Base-by-base conservation (phyloP, 306 rosid genomes). In the Vigna trinervia region DNA sequence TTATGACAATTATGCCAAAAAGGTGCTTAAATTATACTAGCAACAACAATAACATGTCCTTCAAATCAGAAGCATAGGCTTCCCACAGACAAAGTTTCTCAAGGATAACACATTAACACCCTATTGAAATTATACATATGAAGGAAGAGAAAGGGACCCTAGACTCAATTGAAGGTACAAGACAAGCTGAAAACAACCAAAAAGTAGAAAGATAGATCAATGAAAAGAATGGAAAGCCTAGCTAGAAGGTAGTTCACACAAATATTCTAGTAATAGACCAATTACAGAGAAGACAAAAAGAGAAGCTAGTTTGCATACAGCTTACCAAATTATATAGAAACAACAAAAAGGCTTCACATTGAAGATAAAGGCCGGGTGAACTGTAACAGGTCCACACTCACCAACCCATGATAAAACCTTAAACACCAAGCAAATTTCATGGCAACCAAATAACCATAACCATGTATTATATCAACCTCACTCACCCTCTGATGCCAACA, bases 401-500 rank as follows among this genome's bases (percentile, higher is more conserved):
- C 90, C 97, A 88, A 90, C 90, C 82, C 93, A 90, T 90, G 67
- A 89, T 78, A 78, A 78, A 92, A 66, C 82, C 95, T 92, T 92
- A 38, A 83, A 88, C 85, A 83, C 82, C 74, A 92, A 87, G 97
- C 93, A 86, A 87, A 69, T 89, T 76, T 77, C 66, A 81, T 81
- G 76, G 63, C 73, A 77, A 82, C 83, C 63, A 79, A 75, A 69
- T 66, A 62, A 56, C 82, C 51, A 39, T 63, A 39, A 39, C 82
- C 72, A 72, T 60, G 28, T 63, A 77, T 63, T 23, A 23, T 26
- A 80, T 30, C 66, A 59, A 76, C 69, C 87, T 81, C 78, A 81
- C 88, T 80, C 78, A 81, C 79, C 78, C 78, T 75, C 59, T 38
- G 52, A 83, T 63, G 62, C 77, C 65, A 67, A 71, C 83, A 82